phyloP scores from a whole-genome alignment of 1,139 yeast species.

The Sugiyamaella castrensis region DNA sequence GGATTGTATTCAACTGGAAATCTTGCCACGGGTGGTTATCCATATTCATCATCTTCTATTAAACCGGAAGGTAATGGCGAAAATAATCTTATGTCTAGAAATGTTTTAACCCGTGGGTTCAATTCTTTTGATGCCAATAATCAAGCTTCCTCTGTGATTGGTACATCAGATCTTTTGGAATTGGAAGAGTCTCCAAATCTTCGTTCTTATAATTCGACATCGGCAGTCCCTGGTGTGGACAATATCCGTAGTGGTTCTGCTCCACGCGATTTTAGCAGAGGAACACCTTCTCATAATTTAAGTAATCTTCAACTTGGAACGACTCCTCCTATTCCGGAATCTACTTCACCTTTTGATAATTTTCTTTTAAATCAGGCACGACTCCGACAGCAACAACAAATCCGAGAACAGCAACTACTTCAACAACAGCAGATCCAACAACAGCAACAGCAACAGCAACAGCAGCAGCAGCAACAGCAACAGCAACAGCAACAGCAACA shows the following conservation, averaged over 20 bases:
- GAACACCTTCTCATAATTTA: conserved; percentile 15
- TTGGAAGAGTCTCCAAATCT: conserved; percentile 28
- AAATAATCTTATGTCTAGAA: conserved; percentile 24
- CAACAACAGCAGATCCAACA: conserved; percentile 2
- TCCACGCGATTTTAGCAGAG: conserved; percentile 21
- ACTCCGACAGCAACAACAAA: conserved; percentile 8
- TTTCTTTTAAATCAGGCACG: conserved; percentile 25
- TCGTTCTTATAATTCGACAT: conserved; percentile 10
- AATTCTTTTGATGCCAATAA: conserved; percentile 27
- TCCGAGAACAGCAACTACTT: conserved; percentile 1
- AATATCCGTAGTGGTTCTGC: conserved; percentile 19
- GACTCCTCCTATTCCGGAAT: conserved; percentile 32
- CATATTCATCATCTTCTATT: not conserved
- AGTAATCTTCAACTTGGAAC: conserved; percentile 19
- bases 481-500: conserved; percentile 12
- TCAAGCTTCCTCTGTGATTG: conserved; percentile 29
- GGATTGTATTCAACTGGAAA: not conserved
- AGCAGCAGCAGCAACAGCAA: not conserved
- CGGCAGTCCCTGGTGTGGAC: not conserved
- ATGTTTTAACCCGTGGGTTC: conserved; percentile 30
- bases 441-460: conserved; percentile 1
- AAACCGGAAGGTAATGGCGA: not conserved
- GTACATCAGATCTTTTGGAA: conserved; percentile 34
- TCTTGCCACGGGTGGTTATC: not conserved
- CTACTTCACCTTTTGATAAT: conserved; percentile 35